Evolutionary conservation across 2,329 filamentous ascomycete species (phyloP).

Genomic region (Alternaria ethzedia): DNA sequence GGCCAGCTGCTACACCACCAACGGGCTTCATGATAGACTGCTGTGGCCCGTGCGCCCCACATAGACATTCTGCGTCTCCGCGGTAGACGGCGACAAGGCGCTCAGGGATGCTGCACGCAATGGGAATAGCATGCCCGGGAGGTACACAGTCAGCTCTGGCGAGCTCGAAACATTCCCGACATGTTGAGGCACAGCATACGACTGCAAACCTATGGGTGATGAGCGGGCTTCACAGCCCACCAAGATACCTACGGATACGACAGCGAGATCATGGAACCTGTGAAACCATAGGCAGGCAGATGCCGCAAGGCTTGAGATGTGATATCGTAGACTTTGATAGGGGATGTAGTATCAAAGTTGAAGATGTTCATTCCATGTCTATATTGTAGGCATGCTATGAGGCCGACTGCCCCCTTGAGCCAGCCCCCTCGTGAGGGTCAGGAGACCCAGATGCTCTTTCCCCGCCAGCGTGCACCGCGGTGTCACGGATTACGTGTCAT

Average conservation of each 20-base stretch:
- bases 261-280: neutral
- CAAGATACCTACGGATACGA: neutral
- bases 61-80: neutral
- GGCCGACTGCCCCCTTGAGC: neutral
- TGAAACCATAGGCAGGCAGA: neutral
- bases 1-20: neutral
- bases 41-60: conserved; percentile 13
- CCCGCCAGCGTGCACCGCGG: neutral
- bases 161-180: neutral
- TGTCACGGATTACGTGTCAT: neutral
- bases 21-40: conserved; percentile 6
- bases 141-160: neutral
- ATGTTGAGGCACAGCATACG: neutral
- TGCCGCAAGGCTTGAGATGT: neutral
- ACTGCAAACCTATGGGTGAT: neutral
- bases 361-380: conserved; percentile 1
- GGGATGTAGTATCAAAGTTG: conserved; percentile 5
- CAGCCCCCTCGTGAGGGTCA: neutral
- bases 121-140: neutral
- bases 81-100: neutral
- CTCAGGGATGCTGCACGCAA: neutral
- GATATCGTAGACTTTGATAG: conserved; percentile 8
- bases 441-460: neutral
- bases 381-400: neutral
- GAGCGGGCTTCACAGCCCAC: neutral